Conservation (phyloP, 225 moss, liverwort and hornwort genomes). For the Sphagnum tenellum region DNA sequence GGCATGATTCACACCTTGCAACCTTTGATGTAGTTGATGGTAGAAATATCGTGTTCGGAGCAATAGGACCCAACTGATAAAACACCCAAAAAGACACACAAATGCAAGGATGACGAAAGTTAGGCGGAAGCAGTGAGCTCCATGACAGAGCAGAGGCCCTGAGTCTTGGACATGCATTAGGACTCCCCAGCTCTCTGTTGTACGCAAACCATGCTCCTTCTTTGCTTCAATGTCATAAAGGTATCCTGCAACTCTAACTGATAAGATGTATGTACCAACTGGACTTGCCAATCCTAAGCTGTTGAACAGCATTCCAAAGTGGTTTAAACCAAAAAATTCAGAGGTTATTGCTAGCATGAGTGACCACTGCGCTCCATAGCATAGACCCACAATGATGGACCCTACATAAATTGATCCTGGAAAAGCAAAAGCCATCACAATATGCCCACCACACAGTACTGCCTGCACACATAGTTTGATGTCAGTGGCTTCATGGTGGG, state of each 20-base stretch:
- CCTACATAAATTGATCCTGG: slow-evolving; percentile 46
- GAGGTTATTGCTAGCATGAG: slow-evolving; percentile 73
- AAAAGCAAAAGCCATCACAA: slow-evolving; percentile 33
- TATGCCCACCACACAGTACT: slow-evolving; percentile 46
- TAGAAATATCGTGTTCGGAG: slow-evolving; percentile 48
- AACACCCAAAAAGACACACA: slow-evolving; percentile 44
- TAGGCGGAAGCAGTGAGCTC: slow-evolving; percentile 55
- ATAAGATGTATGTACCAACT: slow-evolving; percentile 41
- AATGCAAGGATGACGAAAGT: slow-evolving; percentile 58
- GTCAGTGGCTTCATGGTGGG: too few species aligned
- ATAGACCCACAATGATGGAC: slow-evolving; percentile 43
- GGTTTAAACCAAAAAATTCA: slow-evolving; percentile 48
- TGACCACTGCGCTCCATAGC: slow-evolving; percentile 75
- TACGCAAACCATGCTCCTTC: slow-evolving; percentile 14
- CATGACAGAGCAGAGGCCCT: slow-evolving; percentile 38
- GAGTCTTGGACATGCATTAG: slow-evolving; percentile 4
- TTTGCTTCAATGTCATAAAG: slow-evolving; percentile 48
- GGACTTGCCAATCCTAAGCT: slow-evolving; percentile 58
- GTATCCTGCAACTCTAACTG: slow-evolving; percentile 47
- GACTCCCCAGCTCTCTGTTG: background rate
- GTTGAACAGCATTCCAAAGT: slow-evolving; percentile 62
- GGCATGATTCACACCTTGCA: background rate
- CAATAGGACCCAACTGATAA: slow-evolving; percentile 26
- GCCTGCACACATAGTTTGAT: slow-evolving; percentile 17
- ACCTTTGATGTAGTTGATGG: slow-evolving; percentile 15